Conservation (phyloP, 345 rosid genomes). For the Salix brachista region DNA sequence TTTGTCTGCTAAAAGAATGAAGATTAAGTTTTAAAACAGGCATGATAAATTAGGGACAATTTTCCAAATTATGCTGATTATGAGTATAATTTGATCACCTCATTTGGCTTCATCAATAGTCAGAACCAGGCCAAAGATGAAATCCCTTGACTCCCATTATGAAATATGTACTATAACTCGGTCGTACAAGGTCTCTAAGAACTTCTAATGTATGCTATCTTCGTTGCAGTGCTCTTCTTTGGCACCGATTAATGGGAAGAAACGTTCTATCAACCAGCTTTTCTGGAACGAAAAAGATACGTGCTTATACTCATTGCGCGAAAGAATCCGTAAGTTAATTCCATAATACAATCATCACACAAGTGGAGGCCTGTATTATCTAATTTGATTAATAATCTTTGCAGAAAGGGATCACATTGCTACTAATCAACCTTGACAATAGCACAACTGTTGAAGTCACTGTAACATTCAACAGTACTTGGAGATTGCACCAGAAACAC, state of each 20-base stretch:
- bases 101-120: neutral
- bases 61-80: neutral
- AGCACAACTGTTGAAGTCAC: constrained; percentile 46
- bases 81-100: neutral
- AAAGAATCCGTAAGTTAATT: constrained; percentile 55
- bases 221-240: constrained; percentile 75
- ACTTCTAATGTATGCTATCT: constrained; percentile 16
- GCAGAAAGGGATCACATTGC: constrained; percentile 72
- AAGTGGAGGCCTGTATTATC: neutral
- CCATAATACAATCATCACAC: neutral
- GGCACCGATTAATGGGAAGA: constrained; percentile 86
- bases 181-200: neutral
- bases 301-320: constrained; percentile 80
- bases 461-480: constrained; percentile 36
- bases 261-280: constrained; percentile 58
- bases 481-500: constrained; percentile 22
- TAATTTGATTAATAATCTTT: constrained; percentile 14
- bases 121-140: neutral
- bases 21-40: neutral
- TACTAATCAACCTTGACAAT: constrained; percentile 71
- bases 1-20: neutral
- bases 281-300: constrained; percentile 58
- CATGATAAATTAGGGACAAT: neutral
- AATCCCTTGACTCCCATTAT: neutral
- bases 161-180: neutral